A percentile compares a stretch with the other conserved stretches of the same genome.
These are phyloP conservation scores for Stemphylium lycopersici DNA, from an alignment of 2,329 filamentous ascomycete species.

Conservation along the genomic window DNA sequence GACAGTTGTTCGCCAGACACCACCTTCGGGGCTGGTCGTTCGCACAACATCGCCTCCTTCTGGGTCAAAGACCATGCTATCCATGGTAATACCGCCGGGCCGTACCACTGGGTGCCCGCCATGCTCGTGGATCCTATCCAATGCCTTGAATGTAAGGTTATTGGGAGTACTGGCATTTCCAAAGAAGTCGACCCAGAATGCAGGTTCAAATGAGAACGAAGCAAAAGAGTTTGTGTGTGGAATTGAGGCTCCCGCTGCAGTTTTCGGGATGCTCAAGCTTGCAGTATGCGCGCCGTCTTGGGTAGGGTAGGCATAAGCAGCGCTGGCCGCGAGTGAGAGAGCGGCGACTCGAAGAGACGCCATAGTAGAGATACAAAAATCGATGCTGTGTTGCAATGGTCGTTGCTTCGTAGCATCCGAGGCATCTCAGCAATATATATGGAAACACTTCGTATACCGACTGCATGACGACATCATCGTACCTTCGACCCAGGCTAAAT, in stretches of 20 bases:
- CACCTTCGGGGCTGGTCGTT: constrained; percentile 13
- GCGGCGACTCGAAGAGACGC: not conserved
- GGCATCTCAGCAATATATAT: constrained; percentile 1
- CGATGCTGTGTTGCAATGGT: not conserved
- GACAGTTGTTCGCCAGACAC: constrained; percentile 16
- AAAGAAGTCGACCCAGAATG: constrained; percentile 23
- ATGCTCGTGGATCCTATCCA: constrained; percentile 15
- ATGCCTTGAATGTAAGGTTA: constrained; percentile 7
- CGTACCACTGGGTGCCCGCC: constrained; percentile 16
- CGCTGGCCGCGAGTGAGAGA: not conserved
- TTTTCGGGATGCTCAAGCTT: constrained; percentile 5
- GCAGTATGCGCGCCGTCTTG: not conserved
- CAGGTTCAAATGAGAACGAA: constrained; percentile 16
- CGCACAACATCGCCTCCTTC: constrained; percentile 11
- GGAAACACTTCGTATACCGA: not conserved
- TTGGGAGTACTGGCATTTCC: constrained; percentile 14
- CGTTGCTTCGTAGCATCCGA: not conserved
- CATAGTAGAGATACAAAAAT: not conserved
- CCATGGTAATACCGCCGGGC: constrained; percentile 18
- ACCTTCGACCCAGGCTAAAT: not conserved
- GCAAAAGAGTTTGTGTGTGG: constrained; percentile 16
- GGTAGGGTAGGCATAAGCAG: constrained; percentile 1
- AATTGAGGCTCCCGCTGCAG: constrained; percentile 13
- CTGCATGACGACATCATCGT: not conserved
- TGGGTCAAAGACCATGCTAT: constrained; percentile 16